Evolutionary conservation across 2,329 filamentous ascomycete species (phyloP).

Genomic region (Sclerotinia minor): DNA sequence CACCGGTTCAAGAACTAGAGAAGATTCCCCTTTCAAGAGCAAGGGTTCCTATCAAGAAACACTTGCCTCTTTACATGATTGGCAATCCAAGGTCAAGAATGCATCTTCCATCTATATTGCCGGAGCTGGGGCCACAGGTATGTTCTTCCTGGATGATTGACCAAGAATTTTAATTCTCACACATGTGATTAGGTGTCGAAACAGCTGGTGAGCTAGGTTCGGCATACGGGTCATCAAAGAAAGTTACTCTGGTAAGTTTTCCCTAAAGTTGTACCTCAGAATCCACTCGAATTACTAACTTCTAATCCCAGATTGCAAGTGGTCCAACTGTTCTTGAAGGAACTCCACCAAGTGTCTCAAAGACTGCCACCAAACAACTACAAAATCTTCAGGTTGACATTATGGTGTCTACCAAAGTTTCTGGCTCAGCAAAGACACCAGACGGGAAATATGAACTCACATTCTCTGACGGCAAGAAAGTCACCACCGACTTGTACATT

Average conservation of each 20-base stretch:
- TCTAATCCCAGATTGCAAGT: conserved; percentile 32
- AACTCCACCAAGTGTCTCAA: conserved; percentile 32
- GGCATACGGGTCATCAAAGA: conserved; percentile 37
- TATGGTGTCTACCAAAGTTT: conserved; percentile 47
- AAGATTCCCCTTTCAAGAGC: conserved; percentile 51
- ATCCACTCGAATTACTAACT: background rate
- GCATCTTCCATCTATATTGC: conserved; percentile 39
- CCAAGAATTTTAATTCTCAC: background rate
- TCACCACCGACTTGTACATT: conserved; percentile 57
- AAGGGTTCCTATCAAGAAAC: conserved; percentile 45
- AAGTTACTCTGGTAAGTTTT: conserved; percentile 36
- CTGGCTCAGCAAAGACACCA: conserved; percentile 40
- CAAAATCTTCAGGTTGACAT: conserved; percentile 54
- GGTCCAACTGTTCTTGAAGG: conserved; percentile 41
- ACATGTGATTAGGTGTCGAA: conserved; percentile 34
- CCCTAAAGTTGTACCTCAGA: conserved; percentile 30
- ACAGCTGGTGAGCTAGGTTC: conserved; percentile 41
- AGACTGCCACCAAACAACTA: conserved; percentile 47
- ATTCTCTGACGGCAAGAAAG: conserved; percentile 50
- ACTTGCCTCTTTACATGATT: conserved; percentile 30
- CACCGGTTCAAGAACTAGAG: conserved; percentile 50
- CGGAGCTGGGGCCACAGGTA: conserved; percentile 40
- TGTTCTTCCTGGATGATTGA: background rate
- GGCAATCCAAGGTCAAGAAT: conserved; percentile 30
- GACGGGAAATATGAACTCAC: conserved; percentile 52